Evolutionary conservation across 495 filamentous ascomycete species (phyloP), one percentile per base, ranked within the genome.

Genomic region (Thermothielavioides terrestris): DNA sequence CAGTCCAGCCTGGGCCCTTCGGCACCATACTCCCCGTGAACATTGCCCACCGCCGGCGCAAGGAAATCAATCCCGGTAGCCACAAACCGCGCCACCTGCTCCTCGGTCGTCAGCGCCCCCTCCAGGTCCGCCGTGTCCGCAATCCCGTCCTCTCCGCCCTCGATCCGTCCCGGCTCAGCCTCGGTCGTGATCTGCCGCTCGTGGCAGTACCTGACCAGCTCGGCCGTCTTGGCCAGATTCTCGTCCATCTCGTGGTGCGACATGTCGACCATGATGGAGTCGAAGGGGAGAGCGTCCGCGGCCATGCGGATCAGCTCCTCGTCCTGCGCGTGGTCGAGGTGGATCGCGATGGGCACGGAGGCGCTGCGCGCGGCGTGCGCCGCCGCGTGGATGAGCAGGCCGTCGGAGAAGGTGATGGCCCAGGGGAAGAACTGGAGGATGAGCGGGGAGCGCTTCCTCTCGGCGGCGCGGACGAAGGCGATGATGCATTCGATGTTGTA

Each of bases 381-480:
- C 1, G 64, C 65, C n/a, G 65, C 66, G 35, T 59, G 58, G 37
- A 67, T 62, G 20, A 76, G 66, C 49, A 66, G 60, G 9, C 78
- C 75, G 57, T 72, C 72, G 27, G 81, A 81, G 68, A 87, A 88
- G 48, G 69, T 79, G 67, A 65, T 86, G 65, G 87, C 85, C 88
- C 88, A 94, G 45, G 88, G 88, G 70, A 94, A 91, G 65, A 94
- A 82, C 27, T 86, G 81, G 59, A 94, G 79, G 78, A 89, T 87
- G 49, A 84, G 80, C 0, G 88, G 84, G 0, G 85, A 86, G 46
- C 70, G 68, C 42, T 85, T 83, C 25, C 76, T 73, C 68, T 88
- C 84, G 47, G 87, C 88, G 3, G 86, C 88, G 56, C 77, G 79
- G 48, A 94, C 82, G 1, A 81, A 81, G 20, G 85, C 88, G 40